Conservation (phyloP, 176 grass and related monocot species). For the Olyra latifolia region DNA sequence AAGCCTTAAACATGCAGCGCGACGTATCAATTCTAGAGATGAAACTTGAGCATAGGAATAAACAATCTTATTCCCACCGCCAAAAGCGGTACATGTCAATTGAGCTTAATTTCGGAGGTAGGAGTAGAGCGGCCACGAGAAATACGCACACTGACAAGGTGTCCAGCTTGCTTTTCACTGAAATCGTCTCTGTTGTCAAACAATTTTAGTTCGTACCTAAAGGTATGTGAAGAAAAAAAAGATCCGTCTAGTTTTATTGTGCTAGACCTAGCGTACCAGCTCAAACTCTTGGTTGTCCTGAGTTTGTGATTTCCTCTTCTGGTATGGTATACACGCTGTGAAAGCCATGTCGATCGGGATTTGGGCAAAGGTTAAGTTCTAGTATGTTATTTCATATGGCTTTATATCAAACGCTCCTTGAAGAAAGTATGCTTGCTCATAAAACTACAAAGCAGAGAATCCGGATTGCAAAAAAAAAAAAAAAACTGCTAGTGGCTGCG, state of each 20-base stretch:
- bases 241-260: background rate
- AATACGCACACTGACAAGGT: conserved; percentile 54
- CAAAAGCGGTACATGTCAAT: too few species aligned
- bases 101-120: too few species aligned
- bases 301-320: conserved; percentile 37
- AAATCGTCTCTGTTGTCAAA: background rate
- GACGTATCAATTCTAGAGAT: too few species aligned
- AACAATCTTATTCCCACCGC: too few species aligned
- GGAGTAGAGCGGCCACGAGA: conserved; percentile 47
- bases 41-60: too few species aligned
- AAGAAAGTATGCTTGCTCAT: too few species aligned
- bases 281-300: background rate
- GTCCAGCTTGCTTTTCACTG: conserved; percentile 35
- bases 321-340: conserved; percentile 45
- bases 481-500: too few species aligned
- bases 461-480: too few species aligned
- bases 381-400: conserved; percentile 57
- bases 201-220: background rate
- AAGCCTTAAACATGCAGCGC: too few species aligned
- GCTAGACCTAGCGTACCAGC: conserved; percentile 26
- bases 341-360: conserved; percentile 60
- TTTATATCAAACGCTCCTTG: conserved; percentile 50
- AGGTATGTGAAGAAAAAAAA: background rate
- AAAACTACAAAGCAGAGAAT: too few species aligned
- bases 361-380: conserved; percentile 58